These are phyloP conservation scores for Candida maesae DNA, from an alignment of 805 yeast genomes.

Conservation along the genomic window DNA sequence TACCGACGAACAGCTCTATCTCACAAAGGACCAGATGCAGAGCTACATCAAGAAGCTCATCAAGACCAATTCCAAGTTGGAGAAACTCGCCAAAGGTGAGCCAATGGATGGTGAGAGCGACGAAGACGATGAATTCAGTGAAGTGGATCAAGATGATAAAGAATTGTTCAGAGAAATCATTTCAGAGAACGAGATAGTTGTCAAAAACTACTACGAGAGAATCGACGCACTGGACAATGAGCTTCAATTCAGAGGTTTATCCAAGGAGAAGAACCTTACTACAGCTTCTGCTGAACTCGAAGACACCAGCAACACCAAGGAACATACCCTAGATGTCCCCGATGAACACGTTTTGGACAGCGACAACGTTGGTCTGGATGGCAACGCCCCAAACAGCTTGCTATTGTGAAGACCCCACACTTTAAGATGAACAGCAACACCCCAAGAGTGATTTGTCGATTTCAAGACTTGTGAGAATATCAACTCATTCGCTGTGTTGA, in stretches of 20 bases:
- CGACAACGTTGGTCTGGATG: slow-evolving; percentile 35
- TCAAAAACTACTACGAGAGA: slow-evolving; percentile 46
- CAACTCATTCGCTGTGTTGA: no score
- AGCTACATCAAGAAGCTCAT: slow-evolving; percentile 44
- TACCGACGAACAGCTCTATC: slow-evolving; percentile 39
- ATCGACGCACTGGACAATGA: slow-evolving; percentile 45
- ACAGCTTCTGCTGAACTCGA: no score
- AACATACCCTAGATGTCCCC: no score
- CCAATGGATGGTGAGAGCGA: slow-evolving; percentile 21
- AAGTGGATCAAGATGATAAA: slow-evolving; percentile 40
- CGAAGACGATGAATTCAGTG: slow-evolving; percentile 25
- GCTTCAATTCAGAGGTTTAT: slow-evolving; percentile 38
- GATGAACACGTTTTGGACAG: no score
- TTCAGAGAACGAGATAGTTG: slow-evolving; percentile 52
- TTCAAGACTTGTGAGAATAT: no score
- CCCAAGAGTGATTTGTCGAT: no score
- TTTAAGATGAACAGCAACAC: neutral
- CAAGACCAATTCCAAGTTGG: slow-evolving; percentile 49
- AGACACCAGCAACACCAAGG: no score
- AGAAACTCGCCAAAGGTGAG: slow-evolving; percentile 37
- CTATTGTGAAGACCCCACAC: slow-evolving; percentile 19
- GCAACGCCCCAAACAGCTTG: slow-evolving; percentile 34
- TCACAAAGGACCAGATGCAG: slow-evolving; percentile 31
- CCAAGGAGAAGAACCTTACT: neutral
- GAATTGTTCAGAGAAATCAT: slow-evolving; percentile 51